These are phyloP conservation scores for Cadophora malorum DNA, from an alignment of 2,329 filamentous ascomycete genomes.

Conservation along the genomic window DNA sequence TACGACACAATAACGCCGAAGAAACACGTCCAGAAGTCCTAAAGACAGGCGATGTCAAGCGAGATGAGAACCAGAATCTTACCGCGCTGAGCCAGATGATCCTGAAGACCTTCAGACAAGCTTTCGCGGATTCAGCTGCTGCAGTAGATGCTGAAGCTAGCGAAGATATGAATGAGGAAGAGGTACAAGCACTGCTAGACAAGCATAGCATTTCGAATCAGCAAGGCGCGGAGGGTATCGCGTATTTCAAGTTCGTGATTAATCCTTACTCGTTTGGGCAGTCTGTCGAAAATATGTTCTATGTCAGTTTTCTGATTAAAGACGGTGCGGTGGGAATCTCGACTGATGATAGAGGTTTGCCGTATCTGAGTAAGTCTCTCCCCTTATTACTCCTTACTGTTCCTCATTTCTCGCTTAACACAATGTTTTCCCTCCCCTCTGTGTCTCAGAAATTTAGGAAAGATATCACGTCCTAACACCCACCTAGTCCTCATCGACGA, in stretches of 20 bases:
- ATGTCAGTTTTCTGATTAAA: conserved; percentile 90
- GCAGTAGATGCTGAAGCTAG: conserved; percentile 50
- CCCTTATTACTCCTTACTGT: too few species aligned
- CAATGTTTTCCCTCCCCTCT: not conserved
- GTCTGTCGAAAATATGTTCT: conserved; percentile 96
- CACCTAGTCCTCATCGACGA: conserved; percentile 23
- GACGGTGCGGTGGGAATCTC: conserved; percentile 81
- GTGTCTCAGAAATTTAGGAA: conserved; percentile 44
- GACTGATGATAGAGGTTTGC: conserved; percentile 74
- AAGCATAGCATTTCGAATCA: conserved; percentile 65
- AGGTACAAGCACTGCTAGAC: conserved; percentile 63
- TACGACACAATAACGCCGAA: conserved; percentile 70
- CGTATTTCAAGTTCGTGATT: conserved; percentile 85
- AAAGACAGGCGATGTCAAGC: conserved; percentile 72
- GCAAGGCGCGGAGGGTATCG: conserved; percentile 68
- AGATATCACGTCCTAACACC: conserved; percentile 34
- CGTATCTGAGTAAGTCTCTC: conserved; percentile 74
- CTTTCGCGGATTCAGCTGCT: not conserved
- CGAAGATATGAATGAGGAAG: conserved; percentile 55
- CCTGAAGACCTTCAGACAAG: conserved; percentile 45
- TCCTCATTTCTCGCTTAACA: conserved; percentile 13
- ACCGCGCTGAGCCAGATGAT: conserved; percentile 82
- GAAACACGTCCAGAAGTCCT: conserved; percentile 83
- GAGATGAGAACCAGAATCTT: conserved; percentile 79
- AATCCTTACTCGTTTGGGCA: conserved; percentile 92